phyloP scores from a whole-genome alignment of 495 filamentous ascomycete genomes.

The Aspergillus kassunensis region DNA sequence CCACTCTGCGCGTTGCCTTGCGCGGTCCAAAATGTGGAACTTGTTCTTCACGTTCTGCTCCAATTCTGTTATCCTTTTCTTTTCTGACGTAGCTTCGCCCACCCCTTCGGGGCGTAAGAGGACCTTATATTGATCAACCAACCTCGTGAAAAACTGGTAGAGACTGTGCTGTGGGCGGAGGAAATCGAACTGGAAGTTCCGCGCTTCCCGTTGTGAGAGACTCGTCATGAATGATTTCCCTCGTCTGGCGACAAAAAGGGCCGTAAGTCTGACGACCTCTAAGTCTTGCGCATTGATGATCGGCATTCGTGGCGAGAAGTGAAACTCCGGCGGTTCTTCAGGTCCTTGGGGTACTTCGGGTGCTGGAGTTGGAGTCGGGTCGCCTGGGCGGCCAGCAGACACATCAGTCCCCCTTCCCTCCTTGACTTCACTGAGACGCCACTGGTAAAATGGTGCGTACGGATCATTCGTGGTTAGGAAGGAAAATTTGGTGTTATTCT shows the following conservation, averaged over 20 bases:
- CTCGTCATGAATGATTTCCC: conserved; percentile 87
- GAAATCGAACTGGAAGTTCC: conserved; percentile 97
- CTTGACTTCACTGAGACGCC: conserved; percentile 81
- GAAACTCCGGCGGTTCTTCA: conserved; percentile 79
- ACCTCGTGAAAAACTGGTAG: conserved; percentile 86
- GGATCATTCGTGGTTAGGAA: conserved; percentile 80
- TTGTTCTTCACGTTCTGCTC: conserved; percentile 74
- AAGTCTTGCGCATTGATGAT: conserved; percentile 94
- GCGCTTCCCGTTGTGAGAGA: conserved; percentile 78
- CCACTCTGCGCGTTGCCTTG: conserved; percentile 83
- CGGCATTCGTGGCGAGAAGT: conserved; percentile 95
- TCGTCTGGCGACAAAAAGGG: conserved; percentile 84
- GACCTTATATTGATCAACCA: conserved; percentile 92
- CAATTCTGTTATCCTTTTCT: conserved; percentile 68
- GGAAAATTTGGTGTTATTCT: conserved; percentile 83
- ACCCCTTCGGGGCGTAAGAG: conserved; percentile 64
- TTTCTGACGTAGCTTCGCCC: conserved; percentile 63
- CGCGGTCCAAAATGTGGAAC: conserved; percentile 73
- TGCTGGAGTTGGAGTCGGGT: conserved; percentile 53
- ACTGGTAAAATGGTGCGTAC: conserved; percentile 84
- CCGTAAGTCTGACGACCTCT: conserved; percentile 86
- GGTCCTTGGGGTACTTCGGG: conserved; percentile 74
- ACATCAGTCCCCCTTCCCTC: conserved; percentile 77
- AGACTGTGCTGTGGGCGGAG: conserved; percentile 91
- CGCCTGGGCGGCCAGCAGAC: conserved; percentile 70